Evolutionary conservation across 2,329 filamentous ascomycete genomes (phyloP).

Genomic region (Leptographium flavum): DNA sequence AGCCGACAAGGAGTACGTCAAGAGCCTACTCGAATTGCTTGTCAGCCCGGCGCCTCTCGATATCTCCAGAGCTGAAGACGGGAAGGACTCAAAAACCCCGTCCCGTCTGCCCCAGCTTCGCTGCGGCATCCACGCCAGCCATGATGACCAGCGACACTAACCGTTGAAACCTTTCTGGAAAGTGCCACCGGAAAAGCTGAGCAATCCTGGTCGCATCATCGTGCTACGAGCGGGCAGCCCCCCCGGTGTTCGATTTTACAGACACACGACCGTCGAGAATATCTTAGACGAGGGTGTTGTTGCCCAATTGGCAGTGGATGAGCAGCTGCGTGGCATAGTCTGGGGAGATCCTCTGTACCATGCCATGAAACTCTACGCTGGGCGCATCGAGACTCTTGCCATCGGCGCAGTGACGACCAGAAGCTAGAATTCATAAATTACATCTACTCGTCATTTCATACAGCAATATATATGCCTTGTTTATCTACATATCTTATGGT

Average conservation of each 20-base stretch:
- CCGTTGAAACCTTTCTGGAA: slow-evolving; percentile 38
- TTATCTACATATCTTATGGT: neutral
- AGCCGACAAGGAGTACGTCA: slow-evolving; percentile 64
- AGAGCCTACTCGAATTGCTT: slow-evolving; percentile 57
- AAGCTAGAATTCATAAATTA: neutral
- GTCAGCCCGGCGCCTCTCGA: slow-evolving; percentile 30
- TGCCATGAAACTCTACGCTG: slow-evolving; percentile 64
- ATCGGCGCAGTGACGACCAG: slow-evolving; percentile 41
- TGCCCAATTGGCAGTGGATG: slow-evolving; percentile 54
- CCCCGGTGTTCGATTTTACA: slow-evolving; percentile 18
- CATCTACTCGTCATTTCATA: neutral
- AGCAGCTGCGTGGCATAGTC: slow-evolving; percentile 52
- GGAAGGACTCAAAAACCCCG: too few relatives aligned
- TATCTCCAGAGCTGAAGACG: neutral
- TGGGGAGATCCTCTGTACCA: slow-evolving; percentile 76
- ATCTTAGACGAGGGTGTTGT: slow-evolving; percentile 46
- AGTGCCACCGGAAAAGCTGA: slow-evolving; percentile 51
- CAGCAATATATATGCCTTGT: neutral
- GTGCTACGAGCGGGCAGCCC: slow-evolving; percentile 42
- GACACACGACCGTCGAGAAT: slow-evolving; percentile 34
- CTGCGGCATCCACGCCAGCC: neutral
- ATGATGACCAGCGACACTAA: neutral
- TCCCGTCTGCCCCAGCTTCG: too few relatives aligned
- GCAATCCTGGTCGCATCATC: slow-evolving; percentile 55
- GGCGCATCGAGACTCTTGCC: slow-evolving; percentile 56